Conservation (phyloP, 2,329 filamentous ascomycete genomes). For the Fusarium sp. region DNA sequence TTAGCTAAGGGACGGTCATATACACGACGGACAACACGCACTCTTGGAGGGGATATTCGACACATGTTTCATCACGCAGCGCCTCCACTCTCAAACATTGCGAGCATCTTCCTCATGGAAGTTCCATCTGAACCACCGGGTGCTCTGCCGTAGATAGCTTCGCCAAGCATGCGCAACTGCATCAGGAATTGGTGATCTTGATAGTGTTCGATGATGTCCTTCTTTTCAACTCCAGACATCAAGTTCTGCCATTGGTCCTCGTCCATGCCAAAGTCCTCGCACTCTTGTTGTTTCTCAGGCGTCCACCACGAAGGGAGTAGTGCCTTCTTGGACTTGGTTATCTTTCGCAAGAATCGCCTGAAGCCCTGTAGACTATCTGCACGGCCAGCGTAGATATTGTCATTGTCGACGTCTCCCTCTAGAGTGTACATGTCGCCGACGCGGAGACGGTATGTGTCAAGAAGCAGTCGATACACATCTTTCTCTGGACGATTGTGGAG, state of each 20-base stretch:
- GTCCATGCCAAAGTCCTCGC: conserved; percentile 51
- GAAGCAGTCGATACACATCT: conserved; percentile 59
- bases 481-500: conserved; percentile 56
- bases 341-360: conserved; percentile 49
- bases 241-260: conserved; percentile 43
- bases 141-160: conserved; percentile 52
- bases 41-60: background rate
- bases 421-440: conserved; percentile 52
- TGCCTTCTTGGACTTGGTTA: conserved; percentile 27
- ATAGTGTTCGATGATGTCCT: conserved; percentile 57
- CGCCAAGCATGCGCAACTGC: conserved; percentile 63
- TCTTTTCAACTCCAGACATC: conserved; percentile 45
- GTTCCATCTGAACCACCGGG: conserved; percentile 47
- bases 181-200: conserved; percentile 59
- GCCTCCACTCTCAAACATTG: conserved; percentile 32
- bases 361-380: conserved; percentile 48
- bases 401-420: conserved; percentile 42
- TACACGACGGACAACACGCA: background rate
- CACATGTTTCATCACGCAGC: background rate
- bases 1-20: background rate
- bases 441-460: conserved; percentile 62
- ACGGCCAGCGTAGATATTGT: conserved; percentile 47
- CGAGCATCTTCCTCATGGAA: conserved; percentile 42
- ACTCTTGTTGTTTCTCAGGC: conserved; percentile 51
- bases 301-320: conserved; percentile 61